phyloP scores from a whole-genome alignment of 768 basidiomycete species.

The Lentinula lateritia region DNA sequence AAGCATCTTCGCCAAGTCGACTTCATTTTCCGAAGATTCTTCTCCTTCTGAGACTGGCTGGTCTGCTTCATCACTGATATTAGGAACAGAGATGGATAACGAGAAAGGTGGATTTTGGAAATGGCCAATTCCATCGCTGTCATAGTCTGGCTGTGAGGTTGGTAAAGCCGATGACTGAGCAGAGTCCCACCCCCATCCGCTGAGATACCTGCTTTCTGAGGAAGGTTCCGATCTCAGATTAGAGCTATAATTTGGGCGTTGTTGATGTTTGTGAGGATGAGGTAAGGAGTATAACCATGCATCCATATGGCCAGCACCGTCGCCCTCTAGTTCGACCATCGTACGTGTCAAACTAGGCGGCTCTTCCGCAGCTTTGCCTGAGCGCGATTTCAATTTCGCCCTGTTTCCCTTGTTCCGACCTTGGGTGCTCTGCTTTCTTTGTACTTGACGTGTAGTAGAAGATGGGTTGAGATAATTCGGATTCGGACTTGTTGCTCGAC shows the following conservation, averaged over 20 bases:
- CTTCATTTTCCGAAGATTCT: conserved; percentile 1
- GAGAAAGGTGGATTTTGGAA: background rate
- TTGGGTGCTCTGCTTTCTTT: background rate
- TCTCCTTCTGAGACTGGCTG: background rate
- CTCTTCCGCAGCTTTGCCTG: background rate
- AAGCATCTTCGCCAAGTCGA: background rate
- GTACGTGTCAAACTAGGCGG: background rate
- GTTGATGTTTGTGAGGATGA: background rate
- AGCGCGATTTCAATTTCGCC: background rate
- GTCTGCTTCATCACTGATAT: background rate
- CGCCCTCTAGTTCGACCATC: background rate
- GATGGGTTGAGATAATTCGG: background rate
- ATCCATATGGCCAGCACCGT: background rate
- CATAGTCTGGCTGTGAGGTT: background rate
- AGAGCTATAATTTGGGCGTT: background rate
- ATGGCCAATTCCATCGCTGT: background rate
- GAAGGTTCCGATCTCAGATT: background rate
- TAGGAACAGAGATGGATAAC: background rate
- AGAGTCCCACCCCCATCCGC: background rate
- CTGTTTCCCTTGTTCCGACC: background rate
- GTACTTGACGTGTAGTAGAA: background rate
- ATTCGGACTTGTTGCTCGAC: conserved; percentile 26
- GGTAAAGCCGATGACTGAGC: background rate
- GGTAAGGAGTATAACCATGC: background rate
- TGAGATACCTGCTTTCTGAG: background rate